Evolutionary conservation across 1,284 basidiomycete genomes (phyloP).

Genomic region (Leccinum subspadiceum): DNA sequence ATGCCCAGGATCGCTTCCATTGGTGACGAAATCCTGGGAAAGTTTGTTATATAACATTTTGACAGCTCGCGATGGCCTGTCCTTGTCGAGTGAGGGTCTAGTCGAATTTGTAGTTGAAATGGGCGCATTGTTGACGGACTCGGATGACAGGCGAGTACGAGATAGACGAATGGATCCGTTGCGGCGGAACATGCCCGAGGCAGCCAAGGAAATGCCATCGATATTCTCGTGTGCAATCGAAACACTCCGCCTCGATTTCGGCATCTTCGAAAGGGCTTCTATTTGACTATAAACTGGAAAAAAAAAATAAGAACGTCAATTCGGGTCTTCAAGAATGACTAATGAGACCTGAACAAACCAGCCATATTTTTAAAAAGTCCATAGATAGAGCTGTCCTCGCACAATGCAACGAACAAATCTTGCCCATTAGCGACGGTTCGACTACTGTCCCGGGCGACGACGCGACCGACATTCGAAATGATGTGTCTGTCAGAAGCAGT

Average conservation of each 20-base stretch:
- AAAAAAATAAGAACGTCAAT: conserved; percentile 20
- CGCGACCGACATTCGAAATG: conserved; percentile 77
- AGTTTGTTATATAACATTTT: conserved; percentile 53
- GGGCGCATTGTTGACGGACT: conserved; percentile 27
- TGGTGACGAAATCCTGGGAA: conserved; percentile 44
- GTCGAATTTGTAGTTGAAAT: conserved; percentile 30
- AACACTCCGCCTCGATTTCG: conserved; percentile 63
- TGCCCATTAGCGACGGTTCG: conserved; percentile 71
- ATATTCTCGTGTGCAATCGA: conserved; percentile 49
- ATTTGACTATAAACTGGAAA: conserved; percentile 72
- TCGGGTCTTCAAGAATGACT: neutral
- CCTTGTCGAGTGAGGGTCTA: conserved; percentile 58
- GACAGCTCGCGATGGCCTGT: conserved; percentile 40
- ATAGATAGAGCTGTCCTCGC: conserved; percentile 85
- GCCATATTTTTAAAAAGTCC: conserved; percentile 83
- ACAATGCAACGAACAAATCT: conserved; percentile 82
- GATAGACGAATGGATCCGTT: conserved; percentile 25
- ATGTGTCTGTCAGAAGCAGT: conserved; percentile 59
- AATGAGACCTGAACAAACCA: conserved; percentile 38
- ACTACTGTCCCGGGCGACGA: conserved; percentile 82
- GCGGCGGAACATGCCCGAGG: conserved; percentile 23
- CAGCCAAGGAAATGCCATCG: conserved; percentile 35
- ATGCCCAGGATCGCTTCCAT: conserved; percentile 41
- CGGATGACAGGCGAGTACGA: conserved; percentile 33
- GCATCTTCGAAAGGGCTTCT: conserved; percentile 59